These are phyloP conservation scores for Astrothelium macrocarpum DNA, from an alignment of 495 filamentous ascomycete species.

Conservation along the genomic window DNA sequence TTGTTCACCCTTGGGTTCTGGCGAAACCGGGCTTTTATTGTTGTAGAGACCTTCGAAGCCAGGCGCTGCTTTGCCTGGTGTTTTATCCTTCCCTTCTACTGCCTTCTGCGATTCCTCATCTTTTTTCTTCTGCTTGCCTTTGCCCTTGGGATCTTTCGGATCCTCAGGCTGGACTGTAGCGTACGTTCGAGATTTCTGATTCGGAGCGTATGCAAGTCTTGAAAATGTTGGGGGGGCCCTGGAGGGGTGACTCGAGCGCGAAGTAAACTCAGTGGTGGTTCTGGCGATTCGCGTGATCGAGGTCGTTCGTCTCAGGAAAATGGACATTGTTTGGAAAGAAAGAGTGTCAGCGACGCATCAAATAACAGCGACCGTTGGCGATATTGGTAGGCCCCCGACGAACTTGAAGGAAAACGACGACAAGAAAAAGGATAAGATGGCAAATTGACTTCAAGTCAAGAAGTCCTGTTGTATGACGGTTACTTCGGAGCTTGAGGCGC, in stretches of 20 bases:
- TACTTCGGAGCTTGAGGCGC: not conserved
- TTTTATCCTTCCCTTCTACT: slow-evolving; percentile 24
- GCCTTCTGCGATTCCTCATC: slow-evolving; percentile 23
- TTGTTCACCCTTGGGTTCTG: slow-evolving; percentile 23
- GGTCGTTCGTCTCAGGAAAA: slow-evolving; percentile 55
- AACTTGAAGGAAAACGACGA: not conserved
- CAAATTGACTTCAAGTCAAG: not conserved
- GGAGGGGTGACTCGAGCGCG: slow-evolving; percentile 28
- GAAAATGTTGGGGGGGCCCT: slow-evolving; percentile 35
- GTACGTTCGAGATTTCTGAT: slow-evolving; percentile 46
- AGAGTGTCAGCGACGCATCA: not conserved
- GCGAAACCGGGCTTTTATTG: slow-evolving; percentile 34
- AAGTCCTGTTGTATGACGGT: not conserved
- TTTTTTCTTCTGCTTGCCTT: slow-evolving; percentile 17
- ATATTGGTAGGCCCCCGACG: not conserved
- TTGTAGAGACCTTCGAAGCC: slow-evolving; percentile 38
- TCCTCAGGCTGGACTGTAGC: slow-evolving; percentile 40
- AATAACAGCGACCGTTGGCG: not conserved
- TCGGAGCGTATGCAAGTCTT: slow-evolving; percentile 31
- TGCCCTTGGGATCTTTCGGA: slow-evolving; percentile 40
- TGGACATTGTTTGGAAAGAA: slow-evolving; percentile 41
- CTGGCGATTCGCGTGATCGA: slow-evolving; percentile 53
- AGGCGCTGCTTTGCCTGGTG: slow-evolving; percentile 33
- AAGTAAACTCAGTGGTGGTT: slow-evolving; percentile 40
- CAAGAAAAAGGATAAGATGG: not conserved